A percentile compares a stretch with the other conserved stretches of the same genome.
phyloP scores from a whole-genome alignment of 1,139 yeast genomes.

The Meyerozyma guilliermondii region DNA sequence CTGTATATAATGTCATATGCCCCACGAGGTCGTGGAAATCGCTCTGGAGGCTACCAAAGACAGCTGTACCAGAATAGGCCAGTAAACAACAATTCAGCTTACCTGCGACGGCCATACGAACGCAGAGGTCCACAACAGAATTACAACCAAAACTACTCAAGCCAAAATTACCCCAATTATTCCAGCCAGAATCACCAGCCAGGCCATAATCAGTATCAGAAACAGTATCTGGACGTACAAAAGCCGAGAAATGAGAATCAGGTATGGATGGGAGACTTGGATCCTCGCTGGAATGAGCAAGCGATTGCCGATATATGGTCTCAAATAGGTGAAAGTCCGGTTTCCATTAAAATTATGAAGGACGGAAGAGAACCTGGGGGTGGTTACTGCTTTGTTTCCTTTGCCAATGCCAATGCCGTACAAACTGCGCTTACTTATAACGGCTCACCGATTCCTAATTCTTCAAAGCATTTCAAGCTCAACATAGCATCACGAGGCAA shows the following conservation, averaged over 20 bases:
- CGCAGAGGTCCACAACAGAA: background rate
- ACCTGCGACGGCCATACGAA: slow-evolving; percentile 1
- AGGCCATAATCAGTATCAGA: background rate
- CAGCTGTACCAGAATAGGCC: background rate
- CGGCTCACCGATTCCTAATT: slow-evolving; percentile 62
- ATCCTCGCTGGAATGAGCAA: slow-evolving; percentile 77
- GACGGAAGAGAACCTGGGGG: slow-evolving; percentile 26
- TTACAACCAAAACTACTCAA: background rate
- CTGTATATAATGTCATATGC: background rate
- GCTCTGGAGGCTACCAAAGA: background rate
- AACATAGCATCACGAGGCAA: slow-evolving; percentile 75
- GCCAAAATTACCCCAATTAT: background rate
- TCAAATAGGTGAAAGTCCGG: slow-evolving; percentile 32
- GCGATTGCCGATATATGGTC: slow-evolving; percentile 66
- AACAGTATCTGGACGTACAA: slow-evolving; percentile 5
- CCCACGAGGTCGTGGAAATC: slow-evolving; percentile 1
- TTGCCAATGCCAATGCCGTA: slow-evolving; percentile 61
- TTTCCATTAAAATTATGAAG: slow-evolving; percentile 30
- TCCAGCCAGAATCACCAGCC: background rate
- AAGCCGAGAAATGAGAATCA: slow-evolving; percentile 18
- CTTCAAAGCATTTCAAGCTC: slow-evolving; percentile 56
- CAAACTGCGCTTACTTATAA: slow-evolving; percentile 66
- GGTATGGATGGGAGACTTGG: slow-evolving; percentile 95
- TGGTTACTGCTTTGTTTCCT: slow-evolving; percentile 78
- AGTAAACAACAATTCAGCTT: background rate